Base-by-base conservation (phyloP, 2,329 filamentous ascomycete species). In the Trichoderma oligosporum region DNA sequence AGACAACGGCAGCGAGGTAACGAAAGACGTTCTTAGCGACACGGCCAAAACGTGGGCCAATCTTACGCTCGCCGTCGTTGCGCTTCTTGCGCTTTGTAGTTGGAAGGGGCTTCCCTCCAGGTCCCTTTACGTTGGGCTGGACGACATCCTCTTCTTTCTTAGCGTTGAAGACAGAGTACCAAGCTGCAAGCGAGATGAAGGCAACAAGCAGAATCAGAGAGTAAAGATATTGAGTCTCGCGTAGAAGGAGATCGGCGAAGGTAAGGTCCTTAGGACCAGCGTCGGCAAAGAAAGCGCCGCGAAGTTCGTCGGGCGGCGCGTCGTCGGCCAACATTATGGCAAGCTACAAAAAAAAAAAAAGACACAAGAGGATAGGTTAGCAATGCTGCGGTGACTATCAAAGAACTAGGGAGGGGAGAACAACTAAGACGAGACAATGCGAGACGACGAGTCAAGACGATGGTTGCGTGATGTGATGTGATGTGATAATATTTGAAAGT, bases 51-150 rank as follows among this genome's bases (percentile, higher is more conserved):
- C 84, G 79, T 25, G 69, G 78, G 16, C 71, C 70, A 52, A 74
- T 69, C 61, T 73, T 73, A 46, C 74, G 68, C 73, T 76, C 66
- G 71, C 74, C 71, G 73, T 76, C 63, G 71, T 73, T 68, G 69
- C 80, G 70, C 73, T 77, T 74, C 69, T 76, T 77, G 58, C 77
- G 83, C 68, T 85, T 88, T 59, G 79, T 82, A 48, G 78, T 70
- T n/a, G 91, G 91, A 54, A 97, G 77, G 31, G 91, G 91, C 71
- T 95, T 92, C 63, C 92, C 93, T 56, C 90, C 92, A 1, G 92
- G 91, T n/a, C 92, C 92, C 53, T 80, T 85, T 62, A 82, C 72
- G 29, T 72, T 77, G 20, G 78, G 80, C 52, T 72, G 70, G 20
- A 76, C 68, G 33, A 76, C 67, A 61, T 78, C 74, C 35, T 80